These are phyloP conservation scores for Lepidium campestre DNA, from an alignment of 441 rosid genomes.

Conservation along the genomic window DNA sequence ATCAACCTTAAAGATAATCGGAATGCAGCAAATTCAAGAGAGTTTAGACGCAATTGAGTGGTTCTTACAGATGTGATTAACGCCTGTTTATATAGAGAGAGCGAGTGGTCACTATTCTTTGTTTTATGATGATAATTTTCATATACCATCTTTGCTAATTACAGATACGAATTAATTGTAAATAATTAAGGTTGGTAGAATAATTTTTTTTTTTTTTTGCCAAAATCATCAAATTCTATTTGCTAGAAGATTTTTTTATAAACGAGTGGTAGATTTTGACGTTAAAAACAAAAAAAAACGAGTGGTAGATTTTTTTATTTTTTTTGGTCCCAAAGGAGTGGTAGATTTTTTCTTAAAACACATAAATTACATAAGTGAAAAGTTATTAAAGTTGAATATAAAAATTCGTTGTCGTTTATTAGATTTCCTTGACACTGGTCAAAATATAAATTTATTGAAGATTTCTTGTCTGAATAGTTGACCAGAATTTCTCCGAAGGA, in stretches of 20 bases:
- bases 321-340: no score
- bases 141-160: background rate
- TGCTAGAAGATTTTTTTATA: no score
- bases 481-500: background rate
- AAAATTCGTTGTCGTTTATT: no score
- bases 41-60: background rate
- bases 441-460: background rate
- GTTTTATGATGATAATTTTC: background rate
- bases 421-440: background rate
- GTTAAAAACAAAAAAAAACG: no score
- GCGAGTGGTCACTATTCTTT: background rate
- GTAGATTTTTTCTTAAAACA: no score
- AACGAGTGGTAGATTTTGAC: no score
- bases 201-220: no score
- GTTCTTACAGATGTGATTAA: background rate
- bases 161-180: background rate
- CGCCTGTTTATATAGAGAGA: background rate
- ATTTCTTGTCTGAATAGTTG: background rate
- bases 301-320: no score
- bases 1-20: constrained; percentile 3
- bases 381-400: no score
- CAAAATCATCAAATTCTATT: no score
- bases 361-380: no score
- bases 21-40: background rate
- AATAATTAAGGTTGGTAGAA: no score